Percentiles rank a stretch among this genome's conserved stretches.
Conservation (phyloP, 1,284 basidiomycete genomes). For the Stygiomarasmius scandens region DNA sequence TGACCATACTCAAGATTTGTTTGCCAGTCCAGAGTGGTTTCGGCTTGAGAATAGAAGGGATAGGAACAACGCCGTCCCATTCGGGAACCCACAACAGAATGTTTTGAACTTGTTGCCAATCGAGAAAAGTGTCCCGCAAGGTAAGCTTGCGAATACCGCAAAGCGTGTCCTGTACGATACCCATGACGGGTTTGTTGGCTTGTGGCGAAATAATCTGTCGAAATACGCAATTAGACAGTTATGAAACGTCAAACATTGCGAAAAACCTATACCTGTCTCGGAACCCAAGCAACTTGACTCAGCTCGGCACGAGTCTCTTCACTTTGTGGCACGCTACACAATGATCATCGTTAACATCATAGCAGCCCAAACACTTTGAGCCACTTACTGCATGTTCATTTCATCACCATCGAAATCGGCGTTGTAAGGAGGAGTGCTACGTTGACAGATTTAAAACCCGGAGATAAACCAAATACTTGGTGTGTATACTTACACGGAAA, state of each 20-base stretch:
- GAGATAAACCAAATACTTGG: conserved; percentile 21
- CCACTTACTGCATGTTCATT: conserved; percentile 98
- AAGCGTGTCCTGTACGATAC: conserved; percentile 98
- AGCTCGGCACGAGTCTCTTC: conserved; percentile 99
- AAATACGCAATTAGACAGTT: background rate
- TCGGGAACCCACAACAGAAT: conserved; percentile 97
- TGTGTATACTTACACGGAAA: conserved; percentile 80
- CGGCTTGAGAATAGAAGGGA: conserved; percentile 94
- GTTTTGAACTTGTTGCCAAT: conserved; percentile 95
- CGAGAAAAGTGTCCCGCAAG: conserved; percentile 90
- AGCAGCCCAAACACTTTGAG: background rate
- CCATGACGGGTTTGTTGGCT: conserved; percentile 99
- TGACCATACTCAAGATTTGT: conserved; percentile 91
- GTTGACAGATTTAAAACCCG: conserved; percentile 15
- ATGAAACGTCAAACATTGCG: background rate
- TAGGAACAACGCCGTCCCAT: conserved; percentile 94
- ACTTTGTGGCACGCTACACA: conserved; percentile 87
- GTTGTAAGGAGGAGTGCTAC: conserved; percentile 86
- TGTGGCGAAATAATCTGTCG: conserved; percentile 95
- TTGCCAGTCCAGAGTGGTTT: conserved; percentile 99
- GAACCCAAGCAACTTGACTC: conserved; percentile 99
- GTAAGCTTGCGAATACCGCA: conserved; percentile 99
- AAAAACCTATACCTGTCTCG: conserved; percentile 73
- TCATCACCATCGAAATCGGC: conserved; percentile 99
- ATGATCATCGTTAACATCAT: conserved; percentile 11